Evolutionary conservation across 2,329 filamentous ascomycete species (phyloP).

Genomic region (Colletotrichum lupini): DNA sequence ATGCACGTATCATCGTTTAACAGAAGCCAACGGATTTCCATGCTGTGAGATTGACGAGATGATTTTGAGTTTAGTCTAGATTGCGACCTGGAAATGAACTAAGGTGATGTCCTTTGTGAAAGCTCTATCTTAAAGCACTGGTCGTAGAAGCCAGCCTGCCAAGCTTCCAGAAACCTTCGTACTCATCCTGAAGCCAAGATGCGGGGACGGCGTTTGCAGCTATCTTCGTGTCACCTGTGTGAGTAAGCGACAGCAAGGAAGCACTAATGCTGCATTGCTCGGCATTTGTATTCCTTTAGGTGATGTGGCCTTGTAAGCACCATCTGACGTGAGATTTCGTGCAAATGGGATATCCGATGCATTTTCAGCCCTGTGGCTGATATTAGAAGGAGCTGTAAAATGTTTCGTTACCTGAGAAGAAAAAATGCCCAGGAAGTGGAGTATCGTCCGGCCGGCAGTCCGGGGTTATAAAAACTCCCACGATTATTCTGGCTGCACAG

Average conservation of each 20-base stretch:
- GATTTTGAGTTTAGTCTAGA: background rate
- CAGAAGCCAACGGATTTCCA: background rate
- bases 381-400: background rate
- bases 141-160: background rate
- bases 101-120: background rate
- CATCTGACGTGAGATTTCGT: background rate
- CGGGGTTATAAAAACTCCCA: too few species aligned
- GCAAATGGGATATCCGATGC: background rate
- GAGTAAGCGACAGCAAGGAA: background rate
- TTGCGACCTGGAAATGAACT: background rate
- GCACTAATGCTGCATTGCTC: background rate
- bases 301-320: background rate
- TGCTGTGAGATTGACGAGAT: background rate
- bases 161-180: background rate
- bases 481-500: background rate
- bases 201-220: background rate
- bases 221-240: background rate
- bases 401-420: too few species aligned
- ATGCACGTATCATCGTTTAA: background rate
- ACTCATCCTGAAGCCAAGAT: background rate
- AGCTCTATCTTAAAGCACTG: background rate
- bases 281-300: background rate
- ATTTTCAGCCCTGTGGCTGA: background rate
- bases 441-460: too few species aligned
- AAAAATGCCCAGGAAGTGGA: too few species aligned